Evolutionary conservation across 2,329 filamentous ascomycete genomes (phyloP).

Genomic region (Fusarium sp.): DNA sequence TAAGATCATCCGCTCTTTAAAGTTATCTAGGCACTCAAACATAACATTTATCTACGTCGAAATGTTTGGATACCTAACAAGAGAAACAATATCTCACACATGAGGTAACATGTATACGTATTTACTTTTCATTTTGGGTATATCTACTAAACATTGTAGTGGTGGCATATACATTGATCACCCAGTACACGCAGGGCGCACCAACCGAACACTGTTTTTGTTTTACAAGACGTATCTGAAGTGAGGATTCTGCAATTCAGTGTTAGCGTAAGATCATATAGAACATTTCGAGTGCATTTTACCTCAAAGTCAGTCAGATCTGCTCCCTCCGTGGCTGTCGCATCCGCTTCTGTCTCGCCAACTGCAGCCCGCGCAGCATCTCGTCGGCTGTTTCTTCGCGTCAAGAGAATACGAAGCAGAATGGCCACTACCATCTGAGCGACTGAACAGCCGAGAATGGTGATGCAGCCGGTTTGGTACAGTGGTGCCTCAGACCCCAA

Average conservation of each 20-base stretch:
- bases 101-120: too few species aligned
- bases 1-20: too few species aligned
- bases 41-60: too few species aligned
- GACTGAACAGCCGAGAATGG: slow-evolving; percentile 33
- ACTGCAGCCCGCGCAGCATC: slow-evolving; percentile 18
- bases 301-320: slow-evolving; percentile 47
- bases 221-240: slow-evolving; percentile 36
- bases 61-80: too few species aligned
- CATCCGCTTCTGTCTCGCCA: not conserved
- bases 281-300: rapidly evolving
- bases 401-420: slow-evolving; percentile 23
- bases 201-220: too few species aligned
- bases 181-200: too few species aligned
- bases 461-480: slow-evolving; percentile 67
- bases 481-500: slow-evolving; percentile 60
- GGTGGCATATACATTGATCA: too few species aligned
- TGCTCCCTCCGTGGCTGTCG: slow-evolving; percentile 8
- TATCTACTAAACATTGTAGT: too few species aligned
- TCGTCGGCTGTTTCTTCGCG: slow-evolving; percentile 28
- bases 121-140: too few species aligned
- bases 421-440: slow-evolving; percentile 42
- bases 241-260: slow-evolving; percentile 26
- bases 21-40: too few species aligned
- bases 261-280: not conserved
- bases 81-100: too few species aligned